phyloP scores from a whole-genome alignment of 164 flowering plant species.

The Dillenia suffruticosa region DNA sequence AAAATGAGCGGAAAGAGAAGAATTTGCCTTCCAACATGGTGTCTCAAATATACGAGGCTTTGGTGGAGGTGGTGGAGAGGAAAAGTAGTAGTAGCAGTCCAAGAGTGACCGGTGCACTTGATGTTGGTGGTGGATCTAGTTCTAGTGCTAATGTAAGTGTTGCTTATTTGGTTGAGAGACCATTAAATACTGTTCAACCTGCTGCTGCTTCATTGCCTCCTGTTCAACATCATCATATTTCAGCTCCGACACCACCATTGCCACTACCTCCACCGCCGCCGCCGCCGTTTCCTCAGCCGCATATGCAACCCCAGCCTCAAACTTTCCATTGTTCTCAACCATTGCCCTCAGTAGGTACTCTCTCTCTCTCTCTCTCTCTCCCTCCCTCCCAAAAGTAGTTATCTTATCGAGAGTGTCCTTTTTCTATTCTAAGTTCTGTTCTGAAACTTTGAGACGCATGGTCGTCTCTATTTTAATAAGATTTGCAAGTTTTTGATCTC shows the following conservation, averaged over 20 bases:
- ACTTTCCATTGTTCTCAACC: slow-evolving; percentile 19
- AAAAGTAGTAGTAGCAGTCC: slow-evolving; percentile 15
- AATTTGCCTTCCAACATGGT: slow-evolving; percentile 69
- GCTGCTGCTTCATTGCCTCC: slow-evolving; percentile 12
- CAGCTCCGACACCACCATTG: slow-evolving; percentile 13
- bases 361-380: slow-evolving; percentile 15
- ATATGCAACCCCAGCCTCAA: background rate
- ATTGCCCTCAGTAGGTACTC: slow-evolving; percentile 42
- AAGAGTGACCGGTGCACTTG: slow-evolving; percentile 1
- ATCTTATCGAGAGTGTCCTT: too few relatives aligned
- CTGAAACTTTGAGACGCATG: too few relatives aligned
- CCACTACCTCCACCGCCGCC: slow-evolving; percentile 20
- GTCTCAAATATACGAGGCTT: slow-evolving; percentile 56
- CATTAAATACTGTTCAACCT: slow-evolving; percentile 8
- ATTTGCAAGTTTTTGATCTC: too few relatives aligned
- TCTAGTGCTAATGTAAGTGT: slow-evolving; percentile 1
- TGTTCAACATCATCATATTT: slow-evolving; percentile 26
- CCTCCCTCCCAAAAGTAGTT: too few relatives aligned
- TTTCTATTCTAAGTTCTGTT: too few relatives aligned
- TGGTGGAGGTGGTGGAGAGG: slow-evolving; percentile 67
- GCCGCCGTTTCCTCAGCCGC: slow-evolving; percentile 10
- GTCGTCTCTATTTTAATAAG: too few relatives aligned
- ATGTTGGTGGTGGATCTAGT: slow-evolving; percentile 13
- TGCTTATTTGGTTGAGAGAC: slow-evolving; percentile 11
- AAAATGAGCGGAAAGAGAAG: slow-evolving; percentile 57